Evolutionary conservation across 129 eudicot species (phyloP).

Genomic region (Artemisia annua): DNA sequence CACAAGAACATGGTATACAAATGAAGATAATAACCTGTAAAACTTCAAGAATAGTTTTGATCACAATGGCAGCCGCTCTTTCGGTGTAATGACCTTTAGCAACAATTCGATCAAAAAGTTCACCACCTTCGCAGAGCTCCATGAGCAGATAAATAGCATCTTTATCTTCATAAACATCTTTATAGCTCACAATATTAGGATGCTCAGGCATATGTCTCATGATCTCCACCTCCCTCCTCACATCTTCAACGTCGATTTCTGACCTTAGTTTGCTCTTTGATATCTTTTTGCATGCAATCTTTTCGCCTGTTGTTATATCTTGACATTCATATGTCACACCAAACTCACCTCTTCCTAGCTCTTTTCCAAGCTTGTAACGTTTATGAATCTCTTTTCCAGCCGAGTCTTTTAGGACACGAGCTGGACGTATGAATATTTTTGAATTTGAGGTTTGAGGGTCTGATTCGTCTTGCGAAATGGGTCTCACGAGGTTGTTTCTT

Average conservation of each 20-base stretch:
- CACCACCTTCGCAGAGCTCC: conserved; percentile 98
- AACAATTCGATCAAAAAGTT: conserved; percentile 82
- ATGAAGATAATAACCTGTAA: conserved; percentile 52
- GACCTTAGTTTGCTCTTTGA: conserved; percentile 62
- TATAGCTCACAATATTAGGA: conserved; percentile 72
- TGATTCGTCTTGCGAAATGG: conserved; percentile 4
- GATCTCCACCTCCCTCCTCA: conserved; percentile 87
- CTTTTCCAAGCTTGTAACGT: conserved; percentile 61
- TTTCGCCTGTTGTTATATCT: conserved; percentile 47
- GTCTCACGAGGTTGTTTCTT: conserved; percentile 18
- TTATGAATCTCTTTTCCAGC: conserved; percentile 41
- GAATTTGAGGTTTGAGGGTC: conserved; percentile 11
- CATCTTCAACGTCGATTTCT: conserved; percentile 82
- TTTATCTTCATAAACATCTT: conserved; percentile 81
- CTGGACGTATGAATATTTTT: conserved; percentile 25
- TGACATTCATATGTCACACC: conserved; percentile 74
- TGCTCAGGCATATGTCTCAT: conserved; percentile 82
- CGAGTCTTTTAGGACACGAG: conserved; percentile 47
- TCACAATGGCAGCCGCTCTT: conserved; percentile 75
- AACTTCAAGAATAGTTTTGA: conserved; percentile 76
- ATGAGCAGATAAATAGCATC: conserved; percentile 78
- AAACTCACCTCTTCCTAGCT: conserved; percentile 83
- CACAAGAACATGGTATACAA: background rate
- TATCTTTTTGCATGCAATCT: conserved; percentile 75
- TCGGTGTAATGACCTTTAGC: conserved; percentile 88